phyloP scores from a whole-genome alignment of 164 flowering plant species.

The Nymphaea colorata region DNA sequence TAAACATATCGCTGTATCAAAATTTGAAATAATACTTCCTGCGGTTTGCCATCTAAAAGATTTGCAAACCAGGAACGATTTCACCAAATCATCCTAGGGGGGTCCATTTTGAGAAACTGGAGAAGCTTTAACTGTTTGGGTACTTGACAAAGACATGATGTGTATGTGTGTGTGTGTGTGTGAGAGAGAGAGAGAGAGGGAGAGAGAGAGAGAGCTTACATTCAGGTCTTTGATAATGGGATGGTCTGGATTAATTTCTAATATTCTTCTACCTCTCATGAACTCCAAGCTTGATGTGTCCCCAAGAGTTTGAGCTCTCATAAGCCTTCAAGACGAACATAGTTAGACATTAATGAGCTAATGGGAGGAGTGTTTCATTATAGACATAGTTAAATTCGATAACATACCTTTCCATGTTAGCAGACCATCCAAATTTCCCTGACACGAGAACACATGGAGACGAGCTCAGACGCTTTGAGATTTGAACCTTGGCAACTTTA shows the following conservation, averaged over 20 bases:
- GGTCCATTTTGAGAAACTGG: too few relatives aligned
- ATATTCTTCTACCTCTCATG: constrained; percentile 89
- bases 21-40: too few relatives aligned
- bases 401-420: constrained; percentile 94
- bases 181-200: not conserved
- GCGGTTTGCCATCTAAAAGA: too few relatives aligned
- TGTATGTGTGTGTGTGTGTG: too few relatives aligned
- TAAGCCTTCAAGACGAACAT: constrained; percentile 39
- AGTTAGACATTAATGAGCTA: not conserved
- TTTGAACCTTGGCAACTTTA: constrained; percentile 89
- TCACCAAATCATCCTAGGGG: too few relatives aligned
- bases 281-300: constrained; percentile 79
- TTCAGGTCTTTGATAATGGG: constrained; percentile 81
- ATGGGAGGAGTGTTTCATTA: not conserved
- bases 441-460: constrained; percentile 99
- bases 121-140: too few relatives aligned
- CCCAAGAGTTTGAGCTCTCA: constrained; percentile 95
- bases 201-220: constrained; percentile 28
- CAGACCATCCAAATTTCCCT: constrained; percentile 99
- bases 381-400: not conserved
- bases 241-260: constrained; percentile 90
- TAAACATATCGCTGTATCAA: not conserved
- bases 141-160: too few relatives aligned
- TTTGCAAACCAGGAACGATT: too few relatives aligned
- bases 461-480: constrained; percentile 83